Conservation (phyloP, 805 yeast species). For the Cyberlindnera maritima region DNA sequence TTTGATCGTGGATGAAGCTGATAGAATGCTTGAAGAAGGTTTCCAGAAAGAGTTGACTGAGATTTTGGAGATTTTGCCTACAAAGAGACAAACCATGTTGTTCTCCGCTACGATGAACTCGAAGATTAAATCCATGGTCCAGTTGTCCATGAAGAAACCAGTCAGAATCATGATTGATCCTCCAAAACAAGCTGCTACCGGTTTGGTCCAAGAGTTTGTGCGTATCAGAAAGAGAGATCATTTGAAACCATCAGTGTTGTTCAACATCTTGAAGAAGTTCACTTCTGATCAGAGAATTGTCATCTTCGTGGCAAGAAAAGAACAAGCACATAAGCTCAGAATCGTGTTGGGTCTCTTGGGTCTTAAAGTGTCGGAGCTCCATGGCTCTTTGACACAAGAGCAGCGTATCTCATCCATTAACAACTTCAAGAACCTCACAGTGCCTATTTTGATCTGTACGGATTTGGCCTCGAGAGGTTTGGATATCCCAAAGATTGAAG, state of each 20-base stretch:
- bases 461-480: constrained; percentile 99
- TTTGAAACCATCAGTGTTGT: constrained; percentile 79
- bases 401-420: constrained; percentile 86
- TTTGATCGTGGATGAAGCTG: constrained; percentile 95
- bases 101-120: constrained; percentile 99
- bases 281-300: constrained; percentile 71
- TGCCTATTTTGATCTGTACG: constrained; percentile 90
- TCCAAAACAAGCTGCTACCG: constrained; percentile 91
- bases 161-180: constrained; percentile 95
- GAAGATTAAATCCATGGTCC: constrained; percentile 81
- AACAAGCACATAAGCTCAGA: constrained; percentile 83
- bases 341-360: constrained; percentile 73
- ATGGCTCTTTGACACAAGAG: constrained; percentile 84
- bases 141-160: constrained; percentile 84
- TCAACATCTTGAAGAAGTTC: constrained; percentile 63
- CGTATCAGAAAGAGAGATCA: constrained; percentile 88
- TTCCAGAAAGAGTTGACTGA: constrained; percentile 94
- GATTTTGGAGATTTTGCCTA: constrained; percentile 81
- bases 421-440: constrained; percentile 76
- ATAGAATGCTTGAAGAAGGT: constrained; percentile 98
- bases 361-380: constrained; percentile 73
- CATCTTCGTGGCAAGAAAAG: constrained; percentile 90
- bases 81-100: constrained; percentile 87
- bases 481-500: constrained; percentile 97
- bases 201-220: constrained; percentile 88